Conservation (phyloP, 2,329 filamentous ascomycete genomes). For the Thielaviopsis ethacetica region DNA sequence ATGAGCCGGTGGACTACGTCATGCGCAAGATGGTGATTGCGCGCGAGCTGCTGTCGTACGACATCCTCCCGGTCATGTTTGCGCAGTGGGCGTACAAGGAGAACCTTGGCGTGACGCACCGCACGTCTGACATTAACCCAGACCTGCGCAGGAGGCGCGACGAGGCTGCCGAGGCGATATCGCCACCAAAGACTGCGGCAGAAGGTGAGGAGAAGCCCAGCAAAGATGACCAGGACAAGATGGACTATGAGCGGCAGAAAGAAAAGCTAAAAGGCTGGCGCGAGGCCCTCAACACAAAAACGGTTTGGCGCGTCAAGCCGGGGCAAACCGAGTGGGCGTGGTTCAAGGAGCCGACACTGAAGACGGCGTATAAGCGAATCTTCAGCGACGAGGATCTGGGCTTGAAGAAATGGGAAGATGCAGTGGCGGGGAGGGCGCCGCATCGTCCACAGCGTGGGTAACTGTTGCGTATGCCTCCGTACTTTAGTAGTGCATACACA, state of each 20-base stretch:
- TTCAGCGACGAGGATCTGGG: too few relatives aligned
- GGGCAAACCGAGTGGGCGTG: too few relatives aligned
- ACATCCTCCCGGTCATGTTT: conserved; percentile 15
- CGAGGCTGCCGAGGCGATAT: too few relatives aligned
- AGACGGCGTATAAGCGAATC: too few relatives aligned
- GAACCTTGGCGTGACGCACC: conserved; percentile 5
- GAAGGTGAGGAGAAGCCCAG: background rate
- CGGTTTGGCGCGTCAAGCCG: conserved; percentile 1
- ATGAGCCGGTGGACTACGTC: conserved; percentile 17
- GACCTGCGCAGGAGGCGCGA: conserved; percentile 9
- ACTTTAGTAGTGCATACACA: too few relatives aligned
- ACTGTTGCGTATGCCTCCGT: too few relatives aligned
- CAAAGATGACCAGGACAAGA: background rate
- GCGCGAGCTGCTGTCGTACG: conserved; percentile 15
- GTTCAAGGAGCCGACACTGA: too few relatives aligned
- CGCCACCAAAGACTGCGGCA: too few relatives aligned
- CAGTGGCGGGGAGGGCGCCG: too few relatives aligned
- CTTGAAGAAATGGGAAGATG: too few relatives aligned
- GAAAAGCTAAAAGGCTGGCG: background rate
- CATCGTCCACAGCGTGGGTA: too few relatives aligned
- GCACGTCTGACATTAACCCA: too few relatives aligned
- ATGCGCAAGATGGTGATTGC: conserved; percentile 15
- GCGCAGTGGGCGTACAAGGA: conserved; percentile 16
- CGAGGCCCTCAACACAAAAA: background rate
- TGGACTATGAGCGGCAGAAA: background rate